phyloP scores from a whole-genome alignment of 164 flowering plant genomes.

The Houttuynia cordata region DNA sequence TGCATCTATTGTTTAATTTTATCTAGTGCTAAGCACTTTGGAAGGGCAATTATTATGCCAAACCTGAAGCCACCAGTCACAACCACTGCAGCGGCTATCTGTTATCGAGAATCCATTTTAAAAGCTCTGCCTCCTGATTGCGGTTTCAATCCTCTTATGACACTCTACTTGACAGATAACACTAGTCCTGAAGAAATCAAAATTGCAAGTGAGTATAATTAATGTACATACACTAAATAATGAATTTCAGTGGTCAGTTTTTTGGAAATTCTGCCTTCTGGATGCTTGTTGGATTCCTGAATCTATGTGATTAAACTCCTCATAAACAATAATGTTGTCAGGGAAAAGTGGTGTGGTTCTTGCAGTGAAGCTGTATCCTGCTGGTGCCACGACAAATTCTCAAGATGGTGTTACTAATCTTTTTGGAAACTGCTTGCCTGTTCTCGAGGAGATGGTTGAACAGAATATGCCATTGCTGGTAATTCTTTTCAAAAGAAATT shows the following conservation, averaged over 20 bases:
- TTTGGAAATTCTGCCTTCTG: not conserved
- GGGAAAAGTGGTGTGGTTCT: constrained; percentile 77
- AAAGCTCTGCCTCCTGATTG: constrained; percentile 54
- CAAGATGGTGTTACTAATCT: constrained; percentile 98
- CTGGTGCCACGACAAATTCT: constrained; percentile 99
- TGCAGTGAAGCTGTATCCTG: constrained; percentile 93
- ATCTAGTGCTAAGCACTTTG: constrained; percentile 63
- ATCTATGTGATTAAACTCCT: not conserved
- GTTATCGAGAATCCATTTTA: constrained; percentile 71
- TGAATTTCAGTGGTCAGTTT: not conserved
- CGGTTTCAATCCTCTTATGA: constrained; percentile 81
- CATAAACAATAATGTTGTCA: constrained; percentile 9
- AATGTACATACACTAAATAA: not conserved
- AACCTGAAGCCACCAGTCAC: constrained; percentile 86
- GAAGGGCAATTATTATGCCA: constrained; percentile 91
- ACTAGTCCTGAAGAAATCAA: constrained; percentile 83
- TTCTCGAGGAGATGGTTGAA: constrained; percentile 80
- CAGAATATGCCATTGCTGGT: constrained; percentile 93
- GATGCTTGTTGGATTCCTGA: not conserved
- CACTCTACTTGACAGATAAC: constrained; percentile 86
- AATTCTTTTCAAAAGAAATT: constrained; percentile 2
- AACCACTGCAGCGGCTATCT: constrained; percentile 75
- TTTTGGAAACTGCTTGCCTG: constrained; percentile 82
- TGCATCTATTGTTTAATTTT: not conserved
- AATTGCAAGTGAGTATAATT: constrained; percentile 65